Evolutionary conservation across 179 eudicot species (phyloP).

Genomic region (Beta macrorhiza): DNA sequence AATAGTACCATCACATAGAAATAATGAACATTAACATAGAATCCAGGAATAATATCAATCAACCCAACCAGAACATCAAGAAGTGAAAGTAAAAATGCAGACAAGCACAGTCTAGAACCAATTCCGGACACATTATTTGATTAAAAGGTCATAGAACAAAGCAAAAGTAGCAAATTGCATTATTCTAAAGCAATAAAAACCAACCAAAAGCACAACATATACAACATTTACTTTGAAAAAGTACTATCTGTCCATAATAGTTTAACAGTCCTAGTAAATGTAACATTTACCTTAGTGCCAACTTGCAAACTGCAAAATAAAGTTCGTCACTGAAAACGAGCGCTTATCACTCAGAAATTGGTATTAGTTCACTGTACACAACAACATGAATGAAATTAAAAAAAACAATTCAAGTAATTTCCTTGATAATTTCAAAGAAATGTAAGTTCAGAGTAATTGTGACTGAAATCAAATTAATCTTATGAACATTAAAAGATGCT

Average conservation of each 20-base stretch:
- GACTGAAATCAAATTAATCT: not conserved
- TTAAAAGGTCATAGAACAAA: slow-evolving; percentile 6
- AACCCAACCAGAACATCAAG: slow-evolving; percentile 3
- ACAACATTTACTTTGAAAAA: not conserved
- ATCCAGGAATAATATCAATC: not conserved
- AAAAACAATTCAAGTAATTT: not conserved
- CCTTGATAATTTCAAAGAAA: too few relatives aligned
- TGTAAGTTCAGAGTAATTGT: not conserved
- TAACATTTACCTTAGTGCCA: not conserved
- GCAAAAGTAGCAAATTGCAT: slow-evolving; percentile 18
- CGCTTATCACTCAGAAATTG: not conserved
- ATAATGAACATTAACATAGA: not conserved
- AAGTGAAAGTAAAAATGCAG: slow-evolving; percentile 4
- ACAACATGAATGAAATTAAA: not conserved
- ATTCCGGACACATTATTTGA: not conserved
- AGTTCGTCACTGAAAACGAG: not conserved
- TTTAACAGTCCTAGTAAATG: not conserved
- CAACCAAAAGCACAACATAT: not conserved
- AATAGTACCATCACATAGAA: not conserved
- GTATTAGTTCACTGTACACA: not conserved
- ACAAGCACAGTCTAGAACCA: slow-evolving; percentile 9
- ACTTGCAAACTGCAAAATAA: slow-evolving; percentile 13
- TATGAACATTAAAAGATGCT: not conserved
- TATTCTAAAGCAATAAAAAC: not conserved
- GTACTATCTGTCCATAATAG: not conserved